phyloP scores from a whole-genome alignment of 495 filamentous ascomycete genomes.

The Podospora appendiculata region DNA sequence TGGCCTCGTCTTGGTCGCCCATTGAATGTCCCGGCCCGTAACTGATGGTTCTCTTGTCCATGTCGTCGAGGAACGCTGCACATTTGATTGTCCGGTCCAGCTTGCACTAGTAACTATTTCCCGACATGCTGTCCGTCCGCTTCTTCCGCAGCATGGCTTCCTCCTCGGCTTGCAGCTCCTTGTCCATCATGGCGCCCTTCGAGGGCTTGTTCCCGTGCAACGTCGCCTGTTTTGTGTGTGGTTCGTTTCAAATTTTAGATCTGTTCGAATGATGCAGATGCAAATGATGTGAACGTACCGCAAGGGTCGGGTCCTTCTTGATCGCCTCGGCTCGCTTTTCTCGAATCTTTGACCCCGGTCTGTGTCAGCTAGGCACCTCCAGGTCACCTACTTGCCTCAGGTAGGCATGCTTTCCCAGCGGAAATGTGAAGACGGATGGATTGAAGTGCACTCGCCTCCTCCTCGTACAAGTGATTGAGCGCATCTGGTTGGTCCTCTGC shows the following conservation, averaged over 20 bases:
- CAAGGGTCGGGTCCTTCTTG: slow-evolving; percentile 18
- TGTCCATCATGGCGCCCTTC: slow-evolving; percentile 19
- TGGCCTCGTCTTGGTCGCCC: too few relatives aligned
- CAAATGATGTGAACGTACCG: slow-evolving; percentile 13
- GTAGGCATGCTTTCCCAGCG: background rate
- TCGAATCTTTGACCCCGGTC: background rate
- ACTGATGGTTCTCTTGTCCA: too few relatives aligned
- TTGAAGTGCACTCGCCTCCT: slow-evolving; percentile 3
- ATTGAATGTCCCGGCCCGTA: too few relatives aligned
- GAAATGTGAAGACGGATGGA: background rate
- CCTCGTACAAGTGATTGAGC: slow-evolving; percentile 6
- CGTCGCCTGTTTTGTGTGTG: slow-evolving; percentile 7
- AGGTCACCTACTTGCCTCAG: too few relatives aligned
- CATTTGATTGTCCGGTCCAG: too few relatives aligned
- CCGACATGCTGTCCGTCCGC: background rate
- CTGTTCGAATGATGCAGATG: background rate
- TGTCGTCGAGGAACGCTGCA: too few relatives aligned
- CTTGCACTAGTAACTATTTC: too few relatives aligned
- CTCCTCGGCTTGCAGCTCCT: slow-evolving; percentile 18
- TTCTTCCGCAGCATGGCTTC: slow-evolving; percentile 14
- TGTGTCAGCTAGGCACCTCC: background rate
- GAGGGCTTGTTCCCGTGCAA: slow-evolving; percentile 14
- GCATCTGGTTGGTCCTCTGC: slow-evolving; percentile 11
- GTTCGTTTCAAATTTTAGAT: background rate
- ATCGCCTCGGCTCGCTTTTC: slow-evolving; percentile 6